phyloP scores from a whole-genome alignment of 2,329 filamentous ascomycete genomes.

The Gaeumannomyces tritici region DNA sequence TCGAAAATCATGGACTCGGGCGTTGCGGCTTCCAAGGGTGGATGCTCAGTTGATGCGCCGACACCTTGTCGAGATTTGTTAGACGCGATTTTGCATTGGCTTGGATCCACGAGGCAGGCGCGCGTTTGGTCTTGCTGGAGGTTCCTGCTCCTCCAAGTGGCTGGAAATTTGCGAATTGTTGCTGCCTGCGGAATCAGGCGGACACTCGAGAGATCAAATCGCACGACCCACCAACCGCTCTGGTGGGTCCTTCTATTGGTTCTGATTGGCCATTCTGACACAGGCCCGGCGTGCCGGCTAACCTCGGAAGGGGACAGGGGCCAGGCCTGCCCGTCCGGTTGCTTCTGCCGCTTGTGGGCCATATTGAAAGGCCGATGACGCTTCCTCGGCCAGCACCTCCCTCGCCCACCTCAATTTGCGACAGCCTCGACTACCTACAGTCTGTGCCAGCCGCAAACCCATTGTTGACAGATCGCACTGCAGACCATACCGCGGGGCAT shows the following conservation, averaged over 20 bases:
- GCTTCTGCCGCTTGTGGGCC: background rate
- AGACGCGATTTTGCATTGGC: background rate
- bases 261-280: background rate
- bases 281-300: background rate
- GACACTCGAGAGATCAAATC: background rate
- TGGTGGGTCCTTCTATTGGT: background rate
- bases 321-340: background rate
- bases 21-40: background rate
- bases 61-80: background rate
- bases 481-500: background rate
- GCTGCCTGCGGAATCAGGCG: background rate
- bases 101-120: background rate
- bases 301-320: background rate
- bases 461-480: background rate
- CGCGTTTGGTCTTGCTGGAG: background rate
- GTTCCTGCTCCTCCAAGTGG: background rate
- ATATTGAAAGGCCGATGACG: background rate
- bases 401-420: background rate
- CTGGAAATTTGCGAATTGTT: background rate
- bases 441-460: background rate
- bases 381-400: background rate
- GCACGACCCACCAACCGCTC: too few relatives aligned
- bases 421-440: background rate
- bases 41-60: background rate
- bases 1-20: background rate